Evolutionary conservation across 768 basidiomycete genomes (phyloP), one percentile per base, ranked within the genome.

Genomic region (Mycena belliarum): DNA sequence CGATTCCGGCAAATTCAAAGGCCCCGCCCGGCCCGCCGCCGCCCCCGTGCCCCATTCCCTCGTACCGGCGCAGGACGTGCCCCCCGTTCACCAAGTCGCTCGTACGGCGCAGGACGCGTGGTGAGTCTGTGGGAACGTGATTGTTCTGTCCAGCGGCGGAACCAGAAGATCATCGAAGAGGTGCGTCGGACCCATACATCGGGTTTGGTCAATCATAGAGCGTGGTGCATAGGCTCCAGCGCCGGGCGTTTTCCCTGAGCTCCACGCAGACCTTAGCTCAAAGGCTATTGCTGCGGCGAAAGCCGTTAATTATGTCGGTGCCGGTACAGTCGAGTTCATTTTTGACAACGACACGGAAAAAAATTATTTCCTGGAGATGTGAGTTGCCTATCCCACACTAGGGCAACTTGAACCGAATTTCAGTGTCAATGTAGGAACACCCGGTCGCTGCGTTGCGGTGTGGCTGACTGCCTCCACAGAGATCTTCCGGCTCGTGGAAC

Each of bases 331-430:
- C n/a, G 95, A 98, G 69, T 97, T 98, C 66, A 96, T 98, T 62
- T 93, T 96, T 63, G 95, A 98, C 70, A 95, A 93, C 60, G 89
- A 95, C 69, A 91, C 89, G 9, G 73, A 83, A 54, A 79, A 84
- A 57, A 96, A 95, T 71, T 97, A 87, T 67, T 97, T 97, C 69
- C 95, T 95, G 94, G 95, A 97, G 73, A 96, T 96, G 92, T 87
- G 63, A 50, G 87, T 67, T n/a, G 24, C 50, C 26, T 37, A 24
- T 23, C 44, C 12, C 49, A 0, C 26, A 44, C 28, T 18, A 24
- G 49, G 52, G 3, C 18, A 25, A 41, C 7, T 43, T 25, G 41
- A 29, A 10, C 21, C 24, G 26, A 49, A 28, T 48, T 40, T 9
- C n/a, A n/a, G n/a, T n/a, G n/a, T n/a, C n/a, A 7, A 24, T 40